Conservation (phyloP, 768 basidiomycete genomes). For the Phlebiopsis gigantea region DNA sequence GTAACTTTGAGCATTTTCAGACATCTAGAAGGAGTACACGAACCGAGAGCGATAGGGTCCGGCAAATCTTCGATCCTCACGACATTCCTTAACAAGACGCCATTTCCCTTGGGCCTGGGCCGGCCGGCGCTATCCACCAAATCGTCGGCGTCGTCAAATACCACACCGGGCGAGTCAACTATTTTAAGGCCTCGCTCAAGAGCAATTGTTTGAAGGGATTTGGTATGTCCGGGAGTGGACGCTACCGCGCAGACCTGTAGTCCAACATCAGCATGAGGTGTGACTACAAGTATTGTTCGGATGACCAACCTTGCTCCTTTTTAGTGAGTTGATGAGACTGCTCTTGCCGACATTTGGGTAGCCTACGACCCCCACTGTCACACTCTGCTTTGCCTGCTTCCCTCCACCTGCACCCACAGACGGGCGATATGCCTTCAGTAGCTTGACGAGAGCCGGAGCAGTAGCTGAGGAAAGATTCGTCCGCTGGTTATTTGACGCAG, state of each 20-base stretch:
- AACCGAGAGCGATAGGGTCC: conserved; percentile 89
- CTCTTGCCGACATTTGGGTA: conserved; percentile 99
- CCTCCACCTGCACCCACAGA: conserved; percentile 21
- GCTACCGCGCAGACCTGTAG: conserved; percentile 88
- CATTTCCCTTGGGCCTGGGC: conserved; percentile 34
- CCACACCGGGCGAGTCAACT: conserved; percentile 96
- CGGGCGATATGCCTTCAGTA: conserved; percentile 81
- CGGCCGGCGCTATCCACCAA: conserved; percentile 37
- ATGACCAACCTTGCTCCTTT: conserved; percentile 64
- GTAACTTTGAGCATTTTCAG: not conserved
- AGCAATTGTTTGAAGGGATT: conserved; percentile 85
- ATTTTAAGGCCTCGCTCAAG: conserved; percentile 90
- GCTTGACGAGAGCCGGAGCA: conserved; percentile 68
- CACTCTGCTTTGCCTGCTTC: conserved; percentile 41
- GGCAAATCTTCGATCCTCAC: conserved; percentile 87
- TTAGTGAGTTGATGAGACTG: conserved; percentile 88
- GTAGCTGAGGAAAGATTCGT: conserved; percentile 76
- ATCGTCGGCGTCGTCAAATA: conserved; percentile 78
- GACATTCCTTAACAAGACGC: conserved; percentile 80
- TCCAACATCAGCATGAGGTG: not conserved
- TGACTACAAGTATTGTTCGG: not conserved
- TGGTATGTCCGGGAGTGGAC: conserved; percentile 91
- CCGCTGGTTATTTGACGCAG: conserved; percentile 69
- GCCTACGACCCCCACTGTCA: conserved; percentile 89
- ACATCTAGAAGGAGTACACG: conserved; percentile 24